Evolutionary conservation across 306 rosid species (phyloP), one percentile per base, ranked within the genome.

Genomic region (Hippophae gyantsensis): DNA sequence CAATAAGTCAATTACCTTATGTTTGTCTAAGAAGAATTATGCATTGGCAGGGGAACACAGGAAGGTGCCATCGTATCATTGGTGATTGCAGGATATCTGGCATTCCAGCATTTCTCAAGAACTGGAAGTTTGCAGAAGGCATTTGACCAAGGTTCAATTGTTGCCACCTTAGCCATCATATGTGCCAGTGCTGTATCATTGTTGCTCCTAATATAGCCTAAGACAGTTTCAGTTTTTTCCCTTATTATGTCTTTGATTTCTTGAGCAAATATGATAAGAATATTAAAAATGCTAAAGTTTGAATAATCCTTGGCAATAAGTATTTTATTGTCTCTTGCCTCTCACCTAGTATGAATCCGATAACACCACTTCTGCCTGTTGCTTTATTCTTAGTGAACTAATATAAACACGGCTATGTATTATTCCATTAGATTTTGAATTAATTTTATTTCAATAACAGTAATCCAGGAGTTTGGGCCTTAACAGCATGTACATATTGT

Each of bases 81-180:
- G 69, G 51, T 71, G 58, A 84, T 92, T 69, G 82, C 81, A 10
- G 97, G 74, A 51, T 88, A 88, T 80, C 49, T 92, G 80, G 97
- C 94, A 63, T 92, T 74, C 82, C 97, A 85, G 75, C 99, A 92
- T 84, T 88, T 92, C 86, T 78, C 97, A 51, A 73, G 95, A 63
- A 57, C 74, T 23, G 86, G 82, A 62, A 78, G 74, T 77, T 66
- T 92, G 73, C 81, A 56, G 77, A 78, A 71, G 62, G 80, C 94
- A 65, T 72, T 88, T 86, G 95, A 92, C 62, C 94, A 74, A 76
- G 90, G 95, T 79, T 79, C 99, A 70, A 70, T 92, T 64, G 70
- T 92, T 62, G 84, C 97, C 64, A 84, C 94, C 71, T 7, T 80
- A 73, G 93, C 94, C 52, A 62, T 86, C 71, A 50, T 77, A 66